Evolutionary conservation across 208 protist species (phyloP), one percentile per base, ranked within the genome.

Genomic region (Trypanosoma cruzi): DNA sequence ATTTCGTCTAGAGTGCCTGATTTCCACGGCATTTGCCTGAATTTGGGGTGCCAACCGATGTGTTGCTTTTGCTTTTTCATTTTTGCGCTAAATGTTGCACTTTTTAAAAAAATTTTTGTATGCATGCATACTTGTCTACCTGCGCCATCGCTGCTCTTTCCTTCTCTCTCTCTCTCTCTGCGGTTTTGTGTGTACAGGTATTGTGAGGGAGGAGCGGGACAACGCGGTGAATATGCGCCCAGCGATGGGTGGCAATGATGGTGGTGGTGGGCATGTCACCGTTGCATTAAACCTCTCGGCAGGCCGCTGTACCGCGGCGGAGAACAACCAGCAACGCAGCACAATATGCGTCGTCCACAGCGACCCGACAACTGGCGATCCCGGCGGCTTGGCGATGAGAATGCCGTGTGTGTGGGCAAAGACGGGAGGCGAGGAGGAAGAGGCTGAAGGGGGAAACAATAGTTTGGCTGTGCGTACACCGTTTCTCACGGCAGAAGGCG

Each of bases 201-300:
- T 18, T 16, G 24, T 8, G 0, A 29, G 20, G 50, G 40, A 4
- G 40, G 40, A 44, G 40, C 13, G 40, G 18, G 8, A 44, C 40
- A 44, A 4, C 40, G 40, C 40, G 40, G 40, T 14, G 13, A 44
- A 16, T 14, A 44, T 44, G 40, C 40, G 8, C 40, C 40, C 40
- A 44, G 40, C 40, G 18, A 8, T 6, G 18, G 48, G 1, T 46
- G 58, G 32, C 6, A 50, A 22, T 36, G 58, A 50, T 16, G n/a
- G n/a, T n/a, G n/a, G n/a, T n/a, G n/a, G n/a, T n/a, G 44, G 55
- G 8, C 65, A 54, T 54, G 24, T 62, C 18, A 64, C 54, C 1
- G 64, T 77, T 13, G 72, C 72, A 5, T 32, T 77, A 26, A 48
- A 34, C 42, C 64, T 77, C 32, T 71, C 72, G n/a, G 69, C 60